phyloP scores from a whole-genome alignment of 257 asterid species.

The Vinca minor region DNA sequence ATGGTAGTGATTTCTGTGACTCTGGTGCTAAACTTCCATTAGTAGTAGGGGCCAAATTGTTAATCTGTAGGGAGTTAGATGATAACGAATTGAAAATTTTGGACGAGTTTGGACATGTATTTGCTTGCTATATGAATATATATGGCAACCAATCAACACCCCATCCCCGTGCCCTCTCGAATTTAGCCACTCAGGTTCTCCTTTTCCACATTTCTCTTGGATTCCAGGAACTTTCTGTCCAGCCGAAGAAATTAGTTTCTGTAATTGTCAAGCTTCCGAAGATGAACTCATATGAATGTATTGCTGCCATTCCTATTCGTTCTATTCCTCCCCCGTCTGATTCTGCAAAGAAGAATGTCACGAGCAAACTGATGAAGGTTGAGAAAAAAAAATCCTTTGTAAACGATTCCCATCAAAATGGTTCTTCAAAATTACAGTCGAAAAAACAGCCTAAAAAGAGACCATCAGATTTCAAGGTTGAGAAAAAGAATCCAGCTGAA shows the following conservation, averaged over 20 bases:
- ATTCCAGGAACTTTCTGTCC: constrained; percentile 1
- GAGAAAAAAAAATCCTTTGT: constrained; percentile 7
- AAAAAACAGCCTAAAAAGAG: constrained; percentile 9
- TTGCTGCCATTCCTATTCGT: constrained; percentile 35
- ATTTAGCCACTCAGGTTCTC: background rate
- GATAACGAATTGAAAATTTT: background rate
- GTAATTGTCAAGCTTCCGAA: constrained; percentile 9
- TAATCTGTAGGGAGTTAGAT: background rate
- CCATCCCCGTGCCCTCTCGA: background rate
- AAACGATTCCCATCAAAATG: constrained; percentile 5
- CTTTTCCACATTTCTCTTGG: background rate
- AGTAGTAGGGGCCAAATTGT: background rate
- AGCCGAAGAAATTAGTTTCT: background rate
- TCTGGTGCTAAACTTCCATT: background rate
- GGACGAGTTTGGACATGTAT: background rate
- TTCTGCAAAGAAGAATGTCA: constrained; percentile 9
- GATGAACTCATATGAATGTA: constrained; percentile 18
- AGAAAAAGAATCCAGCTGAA: constrained; percentile 16
- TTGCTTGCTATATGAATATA: background rate
- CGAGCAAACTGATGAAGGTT: constrained; percentile 1
- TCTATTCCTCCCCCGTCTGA: constrained; percentile 22
- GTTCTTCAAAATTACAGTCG: constrained; percentile 7
- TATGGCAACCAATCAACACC: background rate
- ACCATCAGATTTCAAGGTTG: constrained; percentile 17
- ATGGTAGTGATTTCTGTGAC: background rate